These are phyloP conservation scores for Penicillium bialowiezense DNA, from an alignment of 495 filamentous ascomycete genomes.

Conservation along the genomic window DNA sequence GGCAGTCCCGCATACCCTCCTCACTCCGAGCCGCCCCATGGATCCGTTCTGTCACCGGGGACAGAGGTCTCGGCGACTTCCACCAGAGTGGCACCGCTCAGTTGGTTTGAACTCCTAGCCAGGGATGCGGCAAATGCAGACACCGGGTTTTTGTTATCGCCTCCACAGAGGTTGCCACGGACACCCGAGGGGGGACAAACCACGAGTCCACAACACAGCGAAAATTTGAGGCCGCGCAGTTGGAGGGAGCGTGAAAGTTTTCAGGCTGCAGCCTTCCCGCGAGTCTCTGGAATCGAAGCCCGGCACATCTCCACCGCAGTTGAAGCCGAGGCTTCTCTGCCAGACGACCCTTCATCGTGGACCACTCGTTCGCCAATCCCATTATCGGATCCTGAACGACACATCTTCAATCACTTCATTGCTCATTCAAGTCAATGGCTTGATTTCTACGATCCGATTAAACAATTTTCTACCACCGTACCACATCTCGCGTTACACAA, in stretches of 20 bases:
- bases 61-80: slow-evolving; percentile 22
- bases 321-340: slow-evolving; percentile 1
- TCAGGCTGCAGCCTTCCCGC: slow-evolving; percentile 24
- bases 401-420: slow-evolving; percentile 8
- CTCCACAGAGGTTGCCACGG: slow-evolving; percentile 12
- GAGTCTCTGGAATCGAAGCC: not conserved
- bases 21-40: slow-evolving; percentile 5
- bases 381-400: slow-evolving; percentile 2
- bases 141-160: slow-evolving; percentile 22
- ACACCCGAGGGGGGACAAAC: not conserved
- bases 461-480: slow-evolving; percentile 16
- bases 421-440: slow-evolving; percentile 9
- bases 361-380: slow-evolving; percentile 1
- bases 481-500: slow-evolving; percentile 18
- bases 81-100: slow-evolving; percentile 20
- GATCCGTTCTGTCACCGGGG: slow-evolving; percentile 19
- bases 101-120: slow-evolving; percentile 32
- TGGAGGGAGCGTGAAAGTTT: slow-evolving; percentile 26
- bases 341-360: slow-evolving; percentile 5
- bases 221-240: slow-evolving; percentile 18
- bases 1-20: not conserved
- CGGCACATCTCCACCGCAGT: slow-evolving; percentile 2
- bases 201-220: slow-evolving; percentile 10
- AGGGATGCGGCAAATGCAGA: slow-evolving; percentile 29
- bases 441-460: slow-evolving; percentile 15